Conservation (phyloP, 495 filamentous ascomycete genomes). For the Penicillium subrubescens region DNA sequence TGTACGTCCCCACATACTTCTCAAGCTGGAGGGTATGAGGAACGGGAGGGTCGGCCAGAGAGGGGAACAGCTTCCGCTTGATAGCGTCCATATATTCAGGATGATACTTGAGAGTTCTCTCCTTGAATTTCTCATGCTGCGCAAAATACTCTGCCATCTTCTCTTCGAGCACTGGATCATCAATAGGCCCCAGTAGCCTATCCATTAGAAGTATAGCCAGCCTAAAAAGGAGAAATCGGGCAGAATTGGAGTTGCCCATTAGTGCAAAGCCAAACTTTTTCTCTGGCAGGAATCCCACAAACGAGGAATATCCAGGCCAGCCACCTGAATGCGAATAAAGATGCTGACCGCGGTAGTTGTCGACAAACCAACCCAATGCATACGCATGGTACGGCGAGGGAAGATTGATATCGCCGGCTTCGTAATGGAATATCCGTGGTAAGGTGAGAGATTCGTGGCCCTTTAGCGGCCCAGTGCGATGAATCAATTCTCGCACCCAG, state of each 20-base stretch:
- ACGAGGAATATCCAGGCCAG: constrained; percentile 46
- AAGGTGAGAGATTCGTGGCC: constrained; percentile 41
- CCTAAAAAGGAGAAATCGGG: background rate
- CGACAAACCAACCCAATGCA: constrained; percentile 48
- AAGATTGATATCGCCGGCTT: constrained; percentile 14
- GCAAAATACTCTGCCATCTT: constrained; percentile 6
- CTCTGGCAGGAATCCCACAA: constrained; percentile 49
- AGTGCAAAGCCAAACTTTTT: constrained; percentile 46
- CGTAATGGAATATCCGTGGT: constrained; percentile 34
- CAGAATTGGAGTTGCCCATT: constrained; percentile 40
- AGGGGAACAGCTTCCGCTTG: constrained; percentile 15
- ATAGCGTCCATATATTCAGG: background rate
- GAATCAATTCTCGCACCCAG: constrained; percentile 48
- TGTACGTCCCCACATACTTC: constrained; percentile 21
- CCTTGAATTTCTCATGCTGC: constrained; percentile 4
- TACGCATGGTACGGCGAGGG: constrained; percentile 33
- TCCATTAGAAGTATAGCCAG: constrained; percentile 16
- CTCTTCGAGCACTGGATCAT: constrained; percentile 3
- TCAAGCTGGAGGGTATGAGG: constrained; percentile 16
- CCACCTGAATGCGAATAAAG: constrained; percentile 48
- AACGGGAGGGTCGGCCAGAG: constrained; percentile 14
- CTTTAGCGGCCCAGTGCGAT: constrained; percentile 31
- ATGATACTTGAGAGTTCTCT: background rate
- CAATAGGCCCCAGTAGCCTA: constrained; percentile 7
- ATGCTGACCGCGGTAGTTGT: constrained; percentile 44